phyloP scores from a whole-genome alignment of 495 filamentous ascomycete species.

The Xylaria bambusicola region DNA sequence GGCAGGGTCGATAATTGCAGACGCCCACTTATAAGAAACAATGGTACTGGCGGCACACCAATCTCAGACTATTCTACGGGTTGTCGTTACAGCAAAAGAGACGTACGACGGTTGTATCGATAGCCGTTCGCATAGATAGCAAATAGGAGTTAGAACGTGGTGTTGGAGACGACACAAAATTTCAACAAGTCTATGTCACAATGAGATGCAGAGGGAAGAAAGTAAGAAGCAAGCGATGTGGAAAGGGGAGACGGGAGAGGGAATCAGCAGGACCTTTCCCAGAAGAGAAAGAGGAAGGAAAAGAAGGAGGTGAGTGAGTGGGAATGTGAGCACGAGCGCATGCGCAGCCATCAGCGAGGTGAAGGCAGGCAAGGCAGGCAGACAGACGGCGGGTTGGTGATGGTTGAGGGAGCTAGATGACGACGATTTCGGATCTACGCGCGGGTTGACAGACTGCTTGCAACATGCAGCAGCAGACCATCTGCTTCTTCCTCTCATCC shows the following conservation, averaged over 20 bases:
- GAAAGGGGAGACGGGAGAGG: neutral
- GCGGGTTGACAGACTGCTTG: neutral
- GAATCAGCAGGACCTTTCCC: neutral
- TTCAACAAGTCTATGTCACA: neutral
- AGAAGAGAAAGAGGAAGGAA: neutral
- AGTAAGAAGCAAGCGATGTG: neutral
- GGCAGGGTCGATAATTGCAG: neutral
- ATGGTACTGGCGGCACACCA: neutral
- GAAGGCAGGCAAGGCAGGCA: neutral
- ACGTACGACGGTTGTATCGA: neutral
- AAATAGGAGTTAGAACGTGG: neutral
- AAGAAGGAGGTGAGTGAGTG: neutral
- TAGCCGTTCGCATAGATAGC: neutral
- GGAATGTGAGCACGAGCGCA: neutral
- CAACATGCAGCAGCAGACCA: neutral
- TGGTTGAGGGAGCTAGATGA: neutral
- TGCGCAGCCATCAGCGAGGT: neutral
- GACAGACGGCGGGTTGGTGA: neutral
- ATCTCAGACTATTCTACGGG: conserved; percentile 6
- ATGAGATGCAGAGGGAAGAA: neutral
- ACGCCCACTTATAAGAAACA: neutral
- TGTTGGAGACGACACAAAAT: neutral
- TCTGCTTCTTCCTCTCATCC: conserved; percentile 3
- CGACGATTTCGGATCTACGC: neutral
- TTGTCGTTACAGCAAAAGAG: neutral